phyloP scores from a whole-genome alignment of 768 basidiomycete species.

The Mrakia gelida region DNA sequence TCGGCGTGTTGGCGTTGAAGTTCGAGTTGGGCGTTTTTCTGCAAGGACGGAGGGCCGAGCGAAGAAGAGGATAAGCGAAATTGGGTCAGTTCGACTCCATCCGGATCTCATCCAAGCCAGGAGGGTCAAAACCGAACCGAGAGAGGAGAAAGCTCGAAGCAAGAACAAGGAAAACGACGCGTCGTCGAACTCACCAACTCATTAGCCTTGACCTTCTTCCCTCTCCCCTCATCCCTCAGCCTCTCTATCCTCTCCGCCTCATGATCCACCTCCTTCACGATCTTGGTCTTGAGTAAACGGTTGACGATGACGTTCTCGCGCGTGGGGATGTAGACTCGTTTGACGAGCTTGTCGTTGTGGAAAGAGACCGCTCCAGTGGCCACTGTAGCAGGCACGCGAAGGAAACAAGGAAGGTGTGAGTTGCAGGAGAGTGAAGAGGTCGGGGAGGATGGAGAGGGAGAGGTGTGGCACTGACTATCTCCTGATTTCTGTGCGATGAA shows the following conservation, averaged over 20 bases:
- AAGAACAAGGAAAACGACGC: not conserved
- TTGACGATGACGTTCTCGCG: slow-evolving; percentile 89
- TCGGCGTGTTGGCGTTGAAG: slow-evolving; percentile 71
- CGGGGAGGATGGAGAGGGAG: not conserved
- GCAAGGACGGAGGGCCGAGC: not conserved
- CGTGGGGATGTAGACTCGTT: slow-evolving; percentile 66
- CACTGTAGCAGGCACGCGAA: slow-evolving; percentile 51
- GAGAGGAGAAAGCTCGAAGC: no score
- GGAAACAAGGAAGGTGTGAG: not conserved
- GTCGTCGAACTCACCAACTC: slow-evolving; percentile 56
- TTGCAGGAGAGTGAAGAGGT: not conserved
- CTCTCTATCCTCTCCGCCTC: slow-evolving; percentile 82
- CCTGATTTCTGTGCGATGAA: slow-evolving; percentile 86
- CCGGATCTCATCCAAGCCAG: no score
- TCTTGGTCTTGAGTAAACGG: slow-evolving; percentile 87
- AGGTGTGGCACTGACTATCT: slow-evolving; percentile 49
- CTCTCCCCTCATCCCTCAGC: slow-evolving; percentile 46
- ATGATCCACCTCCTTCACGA: slow-evolving; percentile 74
- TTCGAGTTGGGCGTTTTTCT: slow-evolving; percentile 77
- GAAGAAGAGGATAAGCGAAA: not conserved
- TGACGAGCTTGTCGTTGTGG: slow-evolving; percentile 78
- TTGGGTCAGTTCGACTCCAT: not conserved
- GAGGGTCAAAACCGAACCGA: no score
- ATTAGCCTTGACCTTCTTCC: slow-evolving; percentile 63
- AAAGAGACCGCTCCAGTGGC: slow-evolving; percentile 94